These are phyloP conservation scores for Urochloa ruziziensis DNA, from an alignment of 176 grass and related monocot species.

Conservation along the genomic window DNA sequence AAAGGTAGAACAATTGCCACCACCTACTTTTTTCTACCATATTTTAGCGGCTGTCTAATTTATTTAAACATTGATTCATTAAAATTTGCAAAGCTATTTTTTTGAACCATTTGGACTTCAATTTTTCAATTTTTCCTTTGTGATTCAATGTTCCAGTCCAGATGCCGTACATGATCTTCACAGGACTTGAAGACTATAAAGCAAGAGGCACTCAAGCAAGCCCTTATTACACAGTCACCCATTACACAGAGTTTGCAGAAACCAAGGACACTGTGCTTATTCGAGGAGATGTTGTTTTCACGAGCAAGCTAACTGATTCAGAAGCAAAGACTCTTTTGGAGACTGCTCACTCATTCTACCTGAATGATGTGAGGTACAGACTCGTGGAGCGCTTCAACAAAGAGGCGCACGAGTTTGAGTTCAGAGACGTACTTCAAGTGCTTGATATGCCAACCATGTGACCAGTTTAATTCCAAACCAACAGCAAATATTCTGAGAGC, in stretches of 20 bases:
- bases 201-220: conserved; percentile 96
- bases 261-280: conserved; percentile 78
- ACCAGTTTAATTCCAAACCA: conserved; percentile 5
- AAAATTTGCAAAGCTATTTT: background rate
- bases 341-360: conserved; percentile 83
- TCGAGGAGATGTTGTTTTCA: conserved; percentile 89
- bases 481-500: background rate
- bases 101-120: background rate
- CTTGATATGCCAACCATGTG: conserved; percentile 88
- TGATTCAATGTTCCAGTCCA: conserved; percentile 53
- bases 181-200: conserved; percentile 95
- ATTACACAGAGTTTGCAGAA: conserved; percentile 82
- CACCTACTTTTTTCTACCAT: background rate
- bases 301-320: conserved; percentile 76
- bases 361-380: conserved; percentile 79
- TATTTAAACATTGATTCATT: background rate
- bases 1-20: background rate
- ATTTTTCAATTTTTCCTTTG: conserved; percentile 5
- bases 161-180: conserved; percentile 93
- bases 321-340: conserved; percentile 82
- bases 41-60: background rate
- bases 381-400: conserved; percentile 94
- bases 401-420: conserved; percentile 81
- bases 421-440: conserved; percentile 72
- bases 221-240: conserved; percentile 74